Conservation (phyloP, 2,329 filamentous ascomycete genomes). For the Colletotrichum lupini region DNA sequence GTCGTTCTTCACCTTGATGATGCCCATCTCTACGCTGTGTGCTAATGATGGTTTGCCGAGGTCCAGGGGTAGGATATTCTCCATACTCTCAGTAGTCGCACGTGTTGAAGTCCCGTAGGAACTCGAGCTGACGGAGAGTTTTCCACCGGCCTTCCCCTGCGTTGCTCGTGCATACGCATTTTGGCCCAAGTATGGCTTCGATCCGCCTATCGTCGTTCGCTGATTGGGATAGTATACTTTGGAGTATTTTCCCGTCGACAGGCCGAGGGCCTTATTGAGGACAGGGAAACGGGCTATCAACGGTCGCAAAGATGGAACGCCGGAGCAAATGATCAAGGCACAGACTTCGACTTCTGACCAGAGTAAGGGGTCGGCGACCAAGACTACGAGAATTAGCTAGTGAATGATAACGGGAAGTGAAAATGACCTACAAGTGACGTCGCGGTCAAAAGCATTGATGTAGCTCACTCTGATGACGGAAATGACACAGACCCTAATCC, state of each 20-base stretch:
- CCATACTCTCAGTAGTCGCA: conserved; percentile 23
- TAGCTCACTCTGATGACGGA: conserved; percentile 43
- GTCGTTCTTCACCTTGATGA: conserved; percentile 28
- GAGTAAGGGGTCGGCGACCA: conserved; percentile 42
- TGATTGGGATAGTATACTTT: conserved; percentile 29
- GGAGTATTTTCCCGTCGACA: conserved; percentile 38
- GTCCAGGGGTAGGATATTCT: conserved; percentile 27
- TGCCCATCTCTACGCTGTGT: conserved; percentile 33
- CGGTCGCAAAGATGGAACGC: conserved; percentile 45
- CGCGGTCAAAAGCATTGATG: conserved; percentile 39
- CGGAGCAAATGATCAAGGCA: conserved; percentile 46
- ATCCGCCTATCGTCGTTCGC: conserved; percentile 25
- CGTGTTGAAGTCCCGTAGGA: conserved; percentile 6
- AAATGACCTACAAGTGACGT: conserved; percentile 40
- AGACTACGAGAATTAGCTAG: conserved; percentile 34
- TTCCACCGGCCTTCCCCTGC: conserved; percentile 1
- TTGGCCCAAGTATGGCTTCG: conserved; percentile 14
- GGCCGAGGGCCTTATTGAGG: conserved; percentile 43
- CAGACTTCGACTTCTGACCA: conserved; percentile 46
- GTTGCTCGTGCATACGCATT: conserved; percentile 26
- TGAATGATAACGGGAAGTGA: neutral
- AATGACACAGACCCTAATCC: conserved; percentile 39
- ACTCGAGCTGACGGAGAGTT: conserved; percentile 26
- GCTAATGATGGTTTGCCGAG: conserved; percentile 18
- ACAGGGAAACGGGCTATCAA: conserved; percentile 43